A percentile compares a stretch with the other conserved stretches of the same genome.
Conservation (phyloP, 176 grass and related monocot species). For the Echinochloa phyllopogon region DNA sequence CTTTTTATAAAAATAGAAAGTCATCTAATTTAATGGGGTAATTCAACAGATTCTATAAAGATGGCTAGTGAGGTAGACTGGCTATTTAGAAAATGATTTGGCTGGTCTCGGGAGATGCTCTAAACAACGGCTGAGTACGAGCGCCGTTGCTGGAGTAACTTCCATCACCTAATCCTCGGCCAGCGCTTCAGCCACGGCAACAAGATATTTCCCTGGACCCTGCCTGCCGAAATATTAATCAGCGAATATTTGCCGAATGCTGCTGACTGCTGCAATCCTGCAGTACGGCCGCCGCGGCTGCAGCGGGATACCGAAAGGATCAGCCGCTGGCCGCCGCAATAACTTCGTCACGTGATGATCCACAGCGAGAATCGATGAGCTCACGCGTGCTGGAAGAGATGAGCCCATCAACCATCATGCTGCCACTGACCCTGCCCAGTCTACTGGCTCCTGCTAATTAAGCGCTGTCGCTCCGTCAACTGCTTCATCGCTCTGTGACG, state of each 20-base stretch:
- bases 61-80: too few species aligned
- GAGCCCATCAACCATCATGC: background rate
- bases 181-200: background rate
- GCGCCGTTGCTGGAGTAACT: background rate
- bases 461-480: background rate
- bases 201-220: slow-evolving; percentile 4
- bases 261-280: background rate
- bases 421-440: background rate
- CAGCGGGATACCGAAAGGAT: slow-evolving; percentile 8
- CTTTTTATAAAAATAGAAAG: too few species aligned
- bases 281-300: background rate
- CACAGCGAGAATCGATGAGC: background rate
- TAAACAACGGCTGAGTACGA: too few species aligned
- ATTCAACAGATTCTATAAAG: too few species aligned
- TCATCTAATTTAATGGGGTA: too few species aligned
- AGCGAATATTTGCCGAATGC: background rate
- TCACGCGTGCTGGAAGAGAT: background rate
- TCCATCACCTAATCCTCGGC: background rate
- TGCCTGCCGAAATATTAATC: background rate
- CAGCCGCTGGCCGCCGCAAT: slow-evolving; percentile 17
- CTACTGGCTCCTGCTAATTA: background rate
- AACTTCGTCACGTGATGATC: slow-evolving; percentile 35
- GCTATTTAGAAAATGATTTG: too few species aligned
- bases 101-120: too few species aligned
- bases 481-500: background rate